phyloP scores from a whole-genome alignment of 768 basidiomycete genomes.

The Suillus clintonianus region DNA sequence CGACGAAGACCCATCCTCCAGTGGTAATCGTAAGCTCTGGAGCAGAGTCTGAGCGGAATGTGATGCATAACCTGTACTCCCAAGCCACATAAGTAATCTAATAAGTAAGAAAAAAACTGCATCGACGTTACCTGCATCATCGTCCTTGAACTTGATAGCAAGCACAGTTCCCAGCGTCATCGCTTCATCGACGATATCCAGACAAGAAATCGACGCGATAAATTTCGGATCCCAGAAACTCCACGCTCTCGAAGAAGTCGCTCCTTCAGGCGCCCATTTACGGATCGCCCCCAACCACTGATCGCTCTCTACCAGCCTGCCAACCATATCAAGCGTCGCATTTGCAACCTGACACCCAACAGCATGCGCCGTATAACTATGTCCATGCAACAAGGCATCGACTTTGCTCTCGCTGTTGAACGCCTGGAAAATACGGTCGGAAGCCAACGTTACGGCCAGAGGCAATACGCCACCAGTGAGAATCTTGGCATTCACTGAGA shows the following conservation, averaged over 20 bases:
- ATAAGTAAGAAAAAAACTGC: background rate
- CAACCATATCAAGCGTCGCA: constrained; percentile 69
- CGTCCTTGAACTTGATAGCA: constrained; percentile 69
- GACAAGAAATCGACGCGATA: constrained; percentile 58
- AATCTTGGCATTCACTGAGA: constrained; percentile 90
- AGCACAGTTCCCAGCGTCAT: constrained; percentile 91
- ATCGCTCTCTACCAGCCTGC: constrained; percentile 45
- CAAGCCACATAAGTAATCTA: background rate
- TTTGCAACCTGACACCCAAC: constrained; percentile 92
- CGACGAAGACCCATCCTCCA: constrained; percentile 30
- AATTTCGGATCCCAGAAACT: constrained; percentile 87
- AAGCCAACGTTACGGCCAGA: constrained; percentile 81
- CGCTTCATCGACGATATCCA: constrained; percentile 59
- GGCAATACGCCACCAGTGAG: constrained; percentile 93
- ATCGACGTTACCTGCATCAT: constrained; percentile 47
- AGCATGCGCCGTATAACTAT: constrained; percentile 94
- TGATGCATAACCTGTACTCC: constrained; percentile 51
- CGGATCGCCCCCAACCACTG: constrained; percentile 61
- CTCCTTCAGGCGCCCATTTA: constrained; percentile 50
- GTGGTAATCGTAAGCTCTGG: constrained; percentile 44
- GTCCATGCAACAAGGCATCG: constrained; percentile 90
- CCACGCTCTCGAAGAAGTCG: constrained; percentile 51
- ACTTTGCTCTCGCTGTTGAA: constrained; percentile 76
- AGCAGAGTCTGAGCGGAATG: constrained; percentile 68
- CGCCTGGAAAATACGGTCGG: constrained; percentile 74